These are phyloP conservation scores for Bisporella sp. DNA, from an alignment of 2,329 filamentous ascomycete genomes.

Conservation along the genomic window DNA sequence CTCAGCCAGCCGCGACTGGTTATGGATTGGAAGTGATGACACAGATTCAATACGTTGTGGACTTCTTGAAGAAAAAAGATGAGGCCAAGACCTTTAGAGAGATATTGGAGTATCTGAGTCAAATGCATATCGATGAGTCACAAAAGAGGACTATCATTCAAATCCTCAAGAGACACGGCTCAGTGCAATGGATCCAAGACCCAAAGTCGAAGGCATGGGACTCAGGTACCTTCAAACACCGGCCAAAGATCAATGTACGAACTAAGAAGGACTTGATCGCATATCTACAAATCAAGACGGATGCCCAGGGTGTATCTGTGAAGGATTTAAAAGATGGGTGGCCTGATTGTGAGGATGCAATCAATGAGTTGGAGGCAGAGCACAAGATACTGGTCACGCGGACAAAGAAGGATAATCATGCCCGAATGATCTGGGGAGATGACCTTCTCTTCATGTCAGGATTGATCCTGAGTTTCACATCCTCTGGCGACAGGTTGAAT, in stretches of 20 bases:
- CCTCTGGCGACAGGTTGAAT: slow-evolving; percentile 74
- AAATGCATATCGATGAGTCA: slow-evolving; percentile 54
- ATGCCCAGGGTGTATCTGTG: slow-evolving; percentile 73
- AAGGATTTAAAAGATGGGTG: slow-evolving; percentile 95
- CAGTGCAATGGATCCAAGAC: slow-evolving; percentile 50
- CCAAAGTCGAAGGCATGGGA: slow-evolving; percentile 56
- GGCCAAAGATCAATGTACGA: slow-evolving; percentile 76
- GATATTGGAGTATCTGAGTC: slow-evolving; percentile 73
- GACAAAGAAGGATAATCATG: slow-evolving; percentile 86
- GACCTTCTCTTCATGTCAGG: slow-evolving; percentile 68
- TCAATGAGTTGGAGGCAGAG: slow-evolving; percentile 69
- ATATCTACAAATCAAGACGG: slow-evolving; percentile 74
- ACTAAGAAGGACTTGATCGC: slow-evolving; percentile 70
- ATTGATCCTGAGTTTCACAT: slow-evolving; percentile 78
- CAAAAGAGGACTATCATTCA: slow-evolving; percentile 58
- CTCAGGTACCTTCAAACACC: slow-evolving; percentile 72
- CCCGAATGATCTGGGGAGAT: slow-evolving; percentile 83
- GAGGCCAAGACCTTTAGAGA: slow-evolving; percentile 64
- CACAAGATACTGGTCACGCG: slow-evolving; percentile 79
- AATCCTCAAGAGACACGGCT: slow-evolving; percentile 59
- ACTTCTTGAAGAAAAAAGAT: slow-evolving; percentile 70
- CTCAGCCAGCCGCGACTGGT: slow-evolving; percentile 68
- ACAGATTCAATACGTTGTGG: slow-evolving; percentile 79
- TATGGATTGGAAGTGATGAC: slow-evolving; percentile 78
- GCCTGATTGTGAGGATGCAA: slow-evolving; percentile 73